Conservation (phyloP, 177 flowering plant genomes). For the Telopea speciosissima region DNA sequence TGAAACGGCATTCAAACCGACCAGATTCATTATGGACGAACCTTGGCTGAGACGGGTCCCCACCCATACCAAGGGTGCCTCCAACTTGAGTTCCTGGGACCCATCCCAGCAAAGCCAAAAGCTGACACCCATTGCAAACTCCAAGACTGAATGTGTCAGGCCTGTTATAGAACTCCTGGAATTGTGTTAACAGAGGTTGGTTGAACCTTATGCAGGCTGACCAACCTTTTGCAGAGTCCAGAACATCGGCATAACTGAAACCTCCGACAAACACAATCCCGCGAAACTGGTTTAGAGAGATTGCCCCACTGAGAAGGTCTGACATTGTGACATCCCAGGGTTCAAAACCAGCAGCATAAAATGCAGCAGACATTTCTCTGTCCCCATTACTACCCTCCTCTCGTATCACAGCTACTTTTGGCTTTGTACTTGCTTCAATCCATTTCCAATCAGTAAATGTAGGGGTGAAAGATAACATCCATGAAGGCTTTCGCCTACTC, state of each 20-base stretch:
- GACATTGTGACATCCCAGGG: slow-evolving; percentile 89
- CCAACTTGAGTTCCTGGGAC: slow-evolving; percentile 73
- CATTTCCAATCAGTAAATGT: slow-evolving; percentile 43
- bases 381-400: slow-evolving; percentile 95
- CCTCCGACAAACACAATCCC: slow-evolving; percentile 84
- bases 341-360: slow-evolving; percentile 79
- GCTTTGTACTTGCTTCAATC: slow-evolving; percentile 40
- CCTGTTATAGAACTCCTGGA: slow-evolving; percentile 62
- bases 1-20: slow-evolving; percentile 85
- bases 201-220: slow-evolving; percentile 75
- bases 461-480: slow-evolving; percentile 65
- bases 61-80: slow-evolving; percentile 53
- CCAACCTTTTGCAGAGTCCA: slow-evolving; percentile 92
- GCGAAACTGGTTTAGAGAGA: slow-evolving; percentile 44
- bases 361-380: slow-evolving; percentile 84
- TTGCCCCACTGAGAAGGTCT: slow-evolving; percentile 54
- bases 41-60: slow-evolving; percentile 73
- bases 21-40: slow-evolving; percentile 82
- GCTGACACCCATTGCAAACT: slow-evolving; percentile 87
- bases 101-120: slow-evolving; percentile 87
- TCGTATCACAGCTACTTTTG: slow-evolving; percentile 71
- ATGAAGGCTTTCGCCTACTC: slow-evolving; percentile 52
- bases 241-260: slow-evolving; percentile 86
- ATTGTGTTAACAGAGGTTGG: slow-evolving; percentile 54
- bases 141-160: slow-evolving; percentile 87